phyloP scores from a whole-genome alignment of 768 basidiomycete species.

The Tricholoma hemisulphureum region DNA sequence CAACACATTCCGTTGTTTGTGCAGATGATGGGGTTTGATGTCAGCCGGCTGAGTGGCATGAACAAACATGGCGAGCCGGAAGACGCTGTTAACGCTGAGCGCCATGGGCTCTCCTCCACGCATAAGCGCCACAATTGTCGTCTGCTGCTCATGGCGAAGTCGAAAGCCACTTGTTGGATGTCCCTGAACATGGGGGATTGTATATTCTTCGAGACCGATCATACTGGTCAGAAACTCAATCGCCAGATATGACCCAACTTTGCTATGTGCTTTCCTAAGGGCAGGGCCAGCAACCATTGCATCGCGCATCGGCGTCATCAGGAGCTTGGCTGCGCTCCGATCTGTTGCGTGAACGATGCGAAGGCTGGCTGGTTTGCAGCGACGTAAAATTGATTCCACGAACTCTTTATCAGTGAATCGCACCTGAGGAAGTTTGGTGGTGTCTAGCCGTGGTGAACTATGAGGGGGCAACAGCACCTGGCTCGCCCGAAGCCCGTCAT shows the following conservation, averaged over 20 bases:
- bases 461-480: not conserved
- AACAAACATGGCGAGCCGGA: not conserved
- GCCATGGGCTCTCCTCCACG: slow-evolving; percentile 1
- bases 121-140: not conserved
- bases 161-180: not conserved
- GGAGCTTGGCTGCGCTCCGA: not conserved
- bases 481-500: not conserved
- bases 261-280: not conserved
- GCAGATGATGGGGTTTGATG: slow-evolving; percentile 1
- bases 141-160: not conserved
- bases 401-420: slow-evolving; percentile 1
- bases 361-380: not conserved
- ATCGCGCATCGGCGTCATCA: not conserved
- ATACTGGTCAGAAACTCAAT: not conserved
- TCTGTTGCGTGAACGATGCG: not conserved
- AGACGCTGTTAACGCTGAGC: not conserved
- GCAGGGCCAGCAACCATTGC: not conserved
- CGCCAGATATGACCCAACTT: not conserved
- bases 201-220: slow-evolving; percentile 1
- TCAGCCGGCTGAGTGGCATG: not conserved
- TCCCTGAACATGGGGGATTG: slow-evolving; percentile 1
- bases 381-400: not conserved
- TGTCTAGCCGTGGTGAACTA: not conserved
- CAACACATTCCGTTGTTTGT: not conserved
- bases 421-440: slow-evolving; percentile 1